These are phyloP conservation scores for Oryza brachyantha DNA, from an alignment of 176 grass and related monocot genomes.

Conservation along the genomic window DNA sequence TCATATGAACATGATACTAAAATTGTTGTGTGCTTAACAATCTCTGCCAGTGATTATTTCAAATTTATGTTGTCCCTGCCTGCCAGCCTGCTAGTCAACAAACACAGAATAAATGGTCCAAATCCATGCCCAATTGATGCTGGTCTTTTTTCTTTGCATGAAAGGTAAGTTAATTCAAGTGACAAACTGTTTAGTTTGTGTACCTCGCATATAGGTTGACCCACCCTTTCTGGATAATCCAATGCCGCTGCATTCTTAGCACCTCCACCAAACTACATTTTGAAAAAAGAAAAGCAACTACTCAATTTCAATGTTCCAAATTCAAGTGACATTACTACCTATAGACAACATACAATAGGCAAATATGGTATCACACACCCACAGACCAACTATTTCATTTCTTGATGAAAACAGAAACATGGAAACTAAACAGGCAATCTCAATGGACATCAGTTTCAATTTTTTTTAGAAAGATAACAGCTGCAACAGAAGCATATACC, in stretches of 20 bases:
- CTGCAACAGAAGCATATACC: not conserved
- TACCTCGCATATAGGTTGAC: slow-evolving; percentile 88
- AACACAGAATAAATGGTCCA: slow-evolving; percentile 1
- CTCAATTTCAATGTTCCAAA: slow-evolving; percentile 5
- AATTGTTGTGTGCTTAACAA: not conserved
- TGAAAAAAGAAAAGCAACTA: slow-evolving; percentile 5
- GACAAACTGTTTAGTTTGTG: slow-evolving; percentile 6
- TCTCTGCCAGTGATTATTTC: not conserved
- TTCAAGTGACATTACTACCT: not conserved
- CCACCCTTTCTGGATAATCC: slow-evolving; percentile 68
- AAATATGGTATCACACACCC: not conserved
- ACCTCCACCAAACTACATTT: slow-evolving; percentile 43
- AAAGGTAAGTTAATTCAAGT: slow-evolving; percentile 15
- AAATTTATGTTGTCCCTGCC: slow-evolving; percentile 14
- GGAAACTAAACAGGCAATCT: not conserved
- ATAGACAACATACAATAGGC: not conserved
- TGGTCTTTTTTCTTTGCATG: not conserved
- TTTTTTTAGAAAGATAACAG: slow-evolving; percentile 1
- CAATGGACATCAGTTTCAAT: not conserved
- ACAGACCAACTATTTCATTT: not conserved
- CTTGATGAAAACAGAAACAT: not conserved
- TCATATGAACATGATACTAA: slow-evolving; percentile 14
- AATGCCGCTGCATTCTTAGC: slow-evolving; percentile 43
- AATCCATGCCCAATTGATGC: slow-evolving; percentile 19
- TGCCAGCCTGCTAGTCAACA: not conserved